phyloP scores from a whole-genome alignment of 2,329 filamentous ascomycete species.

The Exophiala calicioides region DNA sequence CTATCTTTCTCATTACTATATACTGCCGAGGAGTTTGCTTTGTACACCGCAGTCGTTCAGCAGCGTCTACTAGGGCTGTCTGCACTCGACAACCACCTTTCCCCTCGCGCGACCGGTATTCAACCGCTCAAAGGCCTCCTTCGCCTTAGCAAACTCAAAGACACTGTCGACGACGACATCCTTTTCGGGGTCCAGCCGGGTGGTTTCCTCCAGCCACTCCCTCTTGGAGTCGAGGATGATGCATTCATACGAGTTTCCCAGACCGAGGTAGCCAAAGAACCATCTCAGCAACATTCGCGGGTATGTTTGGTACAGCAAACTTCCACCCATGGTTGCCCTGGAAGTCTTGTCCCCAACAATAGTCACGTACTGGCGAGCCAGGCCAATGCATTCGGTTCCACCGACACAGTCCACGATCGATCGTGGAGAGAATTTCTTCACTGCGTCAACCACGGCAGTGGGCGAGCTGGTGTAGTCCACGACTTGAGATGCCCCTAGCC shows the following conservation, averaged over 20 bases:
- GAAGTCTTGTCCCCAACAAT: slow-evolving; percentile 53
- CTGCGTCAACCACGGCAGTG: slow-evolving; percentile 47
- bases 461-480: slow-evolving; percentile 56
- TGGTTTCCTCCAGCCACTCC: slow-evolving; percentile 53
- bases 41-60: too few species aligned
- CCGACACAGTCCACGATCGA: slow-evolving; percentile 62
- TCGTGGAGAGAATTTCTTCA: slow-evolving; percentile 50
- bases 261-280: slow-evolving; percentile 50
- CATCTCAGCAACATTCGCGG: slow-evolving; percentile 39
- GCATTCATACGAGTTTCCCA: slow-evolving; percentile 44
- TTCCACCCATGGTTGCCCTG: slow-evolving; percentile 49
- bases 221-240: slow-evolving; percentile 41
- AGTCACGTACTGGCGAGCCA: slow-evolving; percentile 54
- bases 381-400: slow-evolving; percentile 54
- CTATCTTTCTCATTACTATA: too few species aligned
- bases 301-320: slow-evolving; percentile 31
- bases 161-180: slow-evolving; percentile 60
- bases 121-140: slow-evolving; percentile 59
- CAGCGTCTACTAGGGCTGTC: too few species aligned
- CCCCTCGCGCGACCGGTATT: slow-evolving; percentile 58
- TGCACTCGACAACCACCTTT: slow-evolving; percentile 56
- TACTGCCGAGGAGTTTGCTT: too few species aligned
- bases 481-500: slow-evolving; percentile 63
- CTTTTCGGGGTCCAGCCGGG: slow-evolving; percentile 57
- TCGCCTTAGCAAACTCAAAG: slow-evolving; percentile 58